Base-by-base conservation (phyloP, 2,329 filamentous ascomycete genomes). In the Pseudocercospora ulei region DNA sequence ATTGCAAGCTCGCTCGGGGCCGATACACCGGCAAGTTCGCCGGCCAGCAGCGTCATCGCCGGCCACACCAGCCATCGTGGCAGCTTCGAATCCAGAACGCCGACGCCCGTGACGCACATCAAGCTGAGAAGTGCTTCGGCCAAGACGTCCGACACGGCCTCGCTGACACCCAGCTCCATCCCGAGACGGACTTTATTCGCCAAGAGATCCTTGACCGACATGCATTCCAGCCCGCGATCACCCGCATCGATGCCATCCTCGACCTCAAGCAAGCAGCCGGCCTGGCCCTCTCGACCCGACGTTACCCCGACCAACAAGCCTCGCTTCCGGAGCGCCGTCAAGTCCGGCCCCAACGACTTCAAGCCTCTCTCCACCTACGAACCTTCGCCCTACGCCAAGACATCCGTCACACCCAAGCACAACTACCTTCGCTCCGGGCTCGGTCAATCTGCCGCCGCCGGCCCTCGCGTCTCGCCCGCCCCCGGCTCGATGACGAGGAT, bases 1-100 rank as follows among this genome's bases (percentile, higher is more conserved):
- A 73, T 78, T 2, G 64, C 74, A 6, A 78, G 72, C 46, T 88
- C 82, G 53, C 72, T 74, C 30, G 41, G 41, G 64, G 39, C 77
- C 29, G 84, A 67, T 35, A 75, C 72, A 1, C 72, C 72, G 2
- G 66, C 66, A 35, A 74, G 66, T 51, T 82, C 78, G 3, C 78
- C 79, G 16, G 75, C 78, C 16, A 80, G 76, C 9, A 81, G 77
- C 12, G 66, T 81, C 12, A 61, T 80, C 33, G 30, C 30, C 13
- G 30, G 30, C n/a, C 43, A 45, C 58, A 75, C 51, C 18, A 69
- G 71, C 41, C 66, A 69, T 17, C 71, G 65, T 52, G 65, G 63
- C 47, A 68, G 65, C 51, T 68, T 70, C 14, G 63, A 64, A 13
- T 56, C 57, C 3, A 52, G 60, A 3, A 72, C 68, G 6, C 67